Evolutionary conservation across 192 early-diverging fungal species (phyloP).

Genomic region (Coemansia sp.): DNA sequence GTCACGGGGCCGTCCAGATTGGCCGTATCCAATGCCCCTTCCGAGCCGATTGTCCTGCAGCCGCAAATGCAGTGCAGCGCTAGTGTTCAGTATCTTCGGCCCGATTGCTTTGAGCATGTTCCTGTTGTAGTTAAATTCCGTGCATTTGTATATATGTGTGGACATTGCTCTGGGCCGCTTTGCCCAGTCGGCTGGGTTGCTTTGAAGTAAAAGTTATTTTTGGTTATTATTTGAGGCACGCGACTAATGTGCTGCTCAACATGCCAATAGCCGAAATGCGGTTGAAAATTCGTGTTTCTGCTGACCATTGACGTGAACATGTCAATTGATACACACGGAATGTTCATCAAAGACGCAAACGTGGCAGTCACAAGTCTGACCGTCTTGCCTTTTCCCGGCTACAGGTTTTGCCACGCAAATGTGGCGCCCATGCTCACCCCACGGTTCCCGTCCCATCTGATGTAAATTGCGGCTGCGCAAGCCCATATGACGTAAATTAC

Average conservation of each 20-base stretch:
- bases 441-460: no score
- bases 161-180: no score
- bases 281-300: slow-evolving; percentile 9
- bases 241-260: no score
- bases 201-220: no score
- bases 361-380: slow-evolving; percentile 88
- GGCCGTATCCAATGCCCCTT: neutral
- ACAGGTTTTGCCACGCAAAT: slow-evolving; percentile 92
- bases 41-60: slow-evolving; percentile 8
- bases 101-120: slow-evolving; percentile 1
- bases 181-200: no score
- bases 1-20: slow-evolving; percentile 22
- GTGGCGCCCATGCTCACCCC: slow-evolving; percentile 59
- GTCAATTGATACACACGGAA: slow-evolving; percentile 82
- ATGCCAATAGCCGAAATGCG: no score
- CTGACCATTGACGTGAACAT: slow-evolving; percentile 34
- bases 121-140: neutral
- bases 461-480: no score
- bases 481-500: no score
- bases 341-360: slow-evolving; percentile 62
- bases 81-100: neutral
- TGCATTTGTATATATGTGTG: neutral
- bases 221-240: no score
- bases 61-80: slow-evolving; percentile 5
- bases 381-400: slow-evolving; percentile 71